Base-by-base conservation (phyloP, 176 grass and related monocot genomes). In the Cocos nucifera region DNA sequence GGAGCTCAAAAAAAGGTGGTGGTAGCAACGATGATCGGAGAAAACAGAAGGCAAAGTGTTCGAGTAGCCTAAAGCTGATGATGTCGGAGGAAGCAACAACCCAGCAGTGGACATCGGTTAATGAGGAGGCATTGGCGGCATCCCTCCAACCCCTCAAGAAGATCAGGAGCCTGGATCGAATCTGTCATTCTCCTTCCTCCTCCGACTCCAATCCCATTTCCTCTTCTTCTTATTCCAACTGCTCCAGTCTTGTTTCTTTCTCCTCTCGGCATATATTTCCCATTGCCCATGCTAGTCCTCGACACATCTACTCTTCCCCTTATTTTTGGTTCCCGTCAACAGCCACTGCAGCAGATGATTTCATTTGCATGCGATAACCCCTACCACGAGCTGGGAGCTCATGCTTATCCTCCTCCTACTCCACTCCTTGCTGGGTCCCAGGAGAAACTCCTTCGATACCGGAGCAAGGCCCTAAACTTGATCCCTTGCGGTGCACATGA, bases 401-500 rank as follows among this genome's bases (percentile, higher is more conserved):
- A 22, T 49, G 52, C 59, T 50, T 56, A 79, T 53, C 83, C 74
- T 49, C 74, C 71, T 74, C 76, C 81, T 27, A 2, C 26, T 27
- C 26, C 26, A 2, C 26, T 4, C 4, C 26, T 4, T 27, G 3
- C 26, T 27, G 24, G 19, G n/a, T n/a, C 29, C 64, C 73, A 77
- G 35, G 80, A 83, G 51, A 61, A 77, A 58, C 73, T 90, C 63
- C 80, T 90, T 28, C 76, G 78, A 54, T 88, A 78, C 64, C 90
- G 86, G 86, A 87, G 78, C 74, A 78, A 77, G 51, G 78, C 75
- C 22, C 70, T 96, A 65, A 90, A 96, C 76, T 80, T 90, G 49
- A 89, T 83, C 80, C 86, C 86, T 0, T 77, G 80, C 0, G 76
- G 76, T n/a, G 49, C 64, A 67, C 59, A 68, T 72, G n/a, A 73